phyloP scores from a whole-genome alignment of 2,329 filamentous ascomycete species.

The Lachnellula subtilissima region DNA sequence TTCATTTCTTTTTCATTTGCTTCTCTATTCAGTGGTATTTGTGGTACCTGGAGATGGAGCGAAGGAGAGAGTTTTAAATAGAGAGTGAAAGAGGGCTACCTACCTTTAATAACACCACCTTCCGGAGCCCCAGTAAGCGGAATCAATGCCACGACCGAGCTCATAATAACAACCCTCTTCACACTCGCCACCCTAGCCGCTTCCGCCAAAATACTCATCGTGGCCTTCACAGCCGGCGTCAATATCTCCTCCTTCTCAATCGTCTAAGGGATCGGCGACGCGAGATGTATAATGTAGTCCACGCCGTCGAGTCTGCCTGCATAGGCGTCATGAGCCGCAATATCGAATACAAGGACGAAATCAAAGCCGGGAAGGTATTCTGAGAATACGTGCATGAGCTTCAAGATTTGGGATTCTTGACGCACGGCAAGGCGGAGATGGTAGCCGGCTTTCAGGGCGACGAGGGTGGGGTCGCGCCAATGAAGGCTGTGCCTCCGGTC shows the following conservation, averaged over 20 bases:
- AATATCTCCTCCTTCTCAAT: constrained; percentile 6
- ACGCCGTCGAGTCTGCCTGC: constrained; percentile 6
- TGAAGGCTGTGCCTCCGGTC: constrained; percentile 26
- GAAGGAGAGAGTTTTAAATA: neutral
- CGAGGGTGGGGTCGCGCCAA: constrained; percentile 15
- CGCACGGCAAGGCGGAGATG: constrained; percentile 18
- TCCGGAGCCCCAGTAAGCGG: constrained; percentile 2
- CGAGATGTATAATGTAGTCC: constrained; percentile 15
- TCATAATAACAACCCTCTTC: constrained; percentile 14
- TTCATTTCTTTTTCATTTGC: too few relatives aligned
- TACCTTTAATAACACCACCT: constrained; percentile 3
- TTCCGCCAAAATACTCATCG: constrained; percentile 8
- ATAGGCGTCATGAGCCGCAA: constrained; percentile 7
- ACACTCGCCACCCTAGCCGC: constrained; percentile 11
- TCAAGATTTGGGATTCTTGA: constrained; percentile 11
- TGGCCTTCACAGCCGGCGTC: constrained; percentile 14
- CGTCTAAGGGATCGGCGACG: constrained; percentile 13
- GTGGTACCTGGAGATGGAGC: too few relatives aligned
- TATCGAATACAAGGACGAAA: constrained; percentile 12
- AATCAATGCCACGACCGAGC: constrained; percentile 12
- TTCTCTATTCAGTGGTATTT: too few relatives aligned
- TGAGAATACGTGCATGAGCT: constrained; percentile 9
- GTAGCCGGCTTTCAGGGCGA: constrained; percentile 18
- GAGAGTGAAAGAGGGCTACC: neutral
- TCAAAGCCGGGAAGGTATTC: neutral